These are phyloP conservation scores for Atalantia buxifolia DNA, from an alignment of 345 rosid species.

Conservation along the genomic window DNA sequence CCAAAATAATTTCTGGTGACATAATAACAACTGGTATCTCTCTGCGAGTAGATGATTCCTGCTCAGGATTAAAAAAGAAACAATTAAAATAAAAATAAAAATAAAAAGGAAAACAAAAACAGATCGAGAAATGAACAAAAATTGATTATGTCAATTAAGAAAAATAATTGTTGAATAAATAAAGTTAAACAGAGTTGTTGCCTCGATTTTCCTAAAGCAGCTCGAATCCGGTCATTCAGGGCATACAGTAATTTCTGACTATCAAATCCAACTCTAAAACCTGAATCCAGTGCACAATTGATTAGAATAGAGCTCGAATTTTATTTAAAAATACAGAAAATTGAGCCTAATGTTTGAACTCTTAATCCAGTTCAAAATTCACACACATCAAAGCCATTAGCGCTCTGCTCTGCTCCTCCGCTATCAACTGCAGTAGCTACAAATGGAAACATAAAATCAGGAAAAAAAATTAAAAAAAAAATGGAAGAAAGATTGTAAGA, in stretches of 20 bases:
- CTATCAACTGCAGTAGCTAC: slow-evolving; percentile 19
- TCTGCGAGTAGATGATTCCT: slow-evolving; percentile 70
- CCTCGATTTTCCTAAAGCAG: slow-evolving; percentile 89
- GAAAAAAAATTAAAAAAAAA: too few species aligned
- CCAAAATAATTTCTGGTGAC: slow-evolving; percentile 82
- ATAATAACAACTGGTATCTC: slow-evolving; percentile 81
- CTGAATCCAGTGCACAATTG: slow-evolving; percentile 26
- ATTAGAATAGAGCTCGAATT: neutral
- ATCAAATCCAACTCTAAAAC: slow-evolving; percentile 73
- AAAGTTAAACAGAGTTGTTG: slow-evolving; percentile 6
- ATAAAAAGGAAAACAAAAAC: neutral
- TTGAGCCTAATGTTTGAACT: neutral
- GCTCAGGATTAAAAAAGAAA: slow-evolving; percentile 9
- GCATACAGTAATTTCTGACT: slow-evolving; percentile 97
- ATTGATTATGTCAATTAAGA: neutral
- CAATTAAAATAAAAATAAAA: too few species aligned
- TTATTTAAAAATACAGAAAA: neutral
- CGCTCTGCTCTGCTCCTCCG: slow-evolving; percentile 51
- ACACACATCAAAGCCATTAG: slow-evolving; percentile 44
- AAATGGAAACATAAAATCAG: too few species aligned
- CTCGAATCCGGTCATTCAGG: slow-evolving; percentile 95
- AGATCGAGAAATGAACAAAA: neutral
- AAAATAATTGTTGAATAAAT: neutral
- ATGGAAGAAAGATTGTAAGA: too few species aligned
- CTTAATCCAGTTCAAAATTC: neutral